Conservation (phyloP, 495 filamentous ascomycete species). For the Platismatia glauca region DNA sequence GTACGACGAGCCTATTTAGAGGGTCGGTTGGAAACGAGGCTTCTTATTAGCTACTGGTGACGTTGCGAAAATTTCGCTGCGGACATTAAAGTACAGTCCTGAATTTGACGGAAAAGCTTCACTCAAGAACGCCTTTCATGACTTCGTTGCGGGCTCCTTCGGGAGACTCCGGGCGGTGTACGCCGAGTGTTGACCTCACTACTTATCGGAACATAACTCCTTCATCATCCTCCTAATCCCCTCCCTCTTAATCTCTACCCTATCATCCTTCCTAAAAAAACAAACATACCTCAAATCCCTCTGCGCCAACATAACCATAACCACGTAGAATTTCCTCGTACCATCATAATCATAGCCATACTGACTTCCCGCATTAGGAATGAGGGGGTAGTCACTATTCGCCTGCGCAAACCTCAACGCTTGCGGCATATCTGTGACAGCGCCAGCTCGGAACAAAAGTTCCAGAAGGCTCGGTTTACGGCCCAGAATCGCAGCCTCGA, state of each 20-base stretch:
- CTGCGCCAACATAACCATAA: slow-evolving; percentile 9
- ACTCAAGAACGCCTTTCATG: too few relatives aligned
- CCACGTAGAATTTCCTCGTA: neutral
- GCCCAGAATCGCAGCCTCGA: slow-evolving; percentile 1
- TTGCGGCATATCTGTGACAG: neutral
- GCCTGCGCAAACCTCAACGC: slow-evolving; percentile 1
- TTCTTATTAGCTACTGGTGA: too few relatives aligned
- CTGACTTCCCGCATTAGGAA: neutral
- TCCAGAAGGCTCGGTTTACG: neutral
- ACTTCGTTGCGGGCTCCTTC: too few relatives aligned
- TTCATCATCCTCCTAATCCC: slow-evolving; percentile 4
- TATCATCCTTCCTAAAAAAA: neutral
- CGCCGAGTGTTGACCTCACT: too few relatives aligned
- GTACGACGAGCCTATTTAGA: too few relatives aligned
- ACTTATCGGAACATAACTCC: neutral
- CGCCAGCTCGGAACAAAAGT: neutral
- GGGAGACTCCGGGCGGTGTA: too few relatives aligned
- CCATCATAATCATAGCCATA: neutral
- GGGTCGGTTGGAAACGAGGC: too few relatives aligned
- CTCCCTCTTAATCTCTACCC: neutral
- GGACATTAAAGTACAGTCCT: too few relatives aligned
- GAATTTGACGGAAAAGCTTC: too few relatives aligned
- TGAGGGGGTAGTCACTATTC: neutral
- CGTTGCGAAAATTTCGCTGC: too few relatives aligned
- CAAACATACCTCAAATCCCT: slow-evolving; percentile 3